phyloP scores from a whole-genome alignment of 441 rosid genomes.

The Aquilaria agallochum region DNA sequence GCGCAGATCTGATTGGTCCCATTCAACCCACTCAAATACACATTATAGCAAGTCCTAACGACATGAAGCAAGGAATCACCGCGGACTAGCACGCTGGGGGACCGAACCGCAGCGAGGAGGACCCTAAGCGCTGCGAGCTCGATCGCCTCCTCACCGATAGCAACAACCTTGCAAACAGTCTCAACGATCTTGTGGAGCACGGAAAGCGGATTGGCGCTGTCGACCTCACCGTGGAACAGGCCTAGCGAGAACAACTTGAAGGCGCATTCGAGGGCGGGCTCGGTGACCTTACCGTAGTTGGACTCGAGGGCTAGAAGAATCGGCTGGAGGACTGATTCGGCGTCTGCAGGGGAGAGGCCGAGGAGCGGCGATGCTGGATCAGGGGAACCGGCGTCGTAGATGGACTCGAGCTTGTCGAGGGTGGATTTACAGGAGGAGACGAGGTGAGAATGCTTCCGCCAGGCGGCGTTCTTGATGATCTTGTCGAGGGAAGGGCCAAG shows the following conservation, averaged over 20 bases:
- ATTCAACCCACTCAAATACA: slow-evolving; percentile 73
- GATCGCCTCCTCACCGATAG: slow-evolving; percentile 65
- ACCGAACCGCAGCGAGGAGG: slow-evolving; percentile 70
- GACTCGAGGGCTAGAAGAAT: slow-evolving; percentile 71
- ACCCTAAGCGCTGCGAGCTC: slow-evolving; percentile 79
- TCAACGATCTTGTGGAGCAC: slow-evolving; percentile 41
- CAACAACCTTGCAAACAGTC: slow-evolving; percentile 51
- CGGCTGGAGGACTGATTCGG: slow-evolving; percentile 57
- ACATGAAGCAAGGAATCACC: slow-evolving; percentile 76
- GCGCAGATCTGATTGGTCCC: slow-evolving; percentile 97
- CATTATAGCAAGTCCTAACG: slow-evolving; percentile 88
- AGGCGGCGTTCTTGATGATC: slow-evolving; percentile 91
- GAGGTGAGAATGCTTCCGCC: slow-evolving; percentile 88
- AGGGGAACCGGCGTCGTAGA: slow-evolving; percentile 35
- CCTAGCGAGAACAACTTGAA: slow-evolving; percentile 73
- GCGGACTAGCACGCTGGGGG: slow-evolving; percentile 65
- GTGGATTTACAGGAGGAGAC: slow-evolving; percentile 83
- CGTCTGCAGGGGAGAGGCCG: slow-evolving; percentile 60
- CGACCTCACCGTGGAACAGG: slow-evolving; percentile 59
- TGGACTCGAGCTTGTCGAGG: slow-evolving; percentile 70
- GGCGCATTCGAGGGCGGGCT: slow-evolving; percentile 83
- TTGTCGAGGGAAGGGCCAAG: slow-evolving; percentile 79
- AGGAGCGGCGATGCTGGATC: slow-evolving; percentile 45
- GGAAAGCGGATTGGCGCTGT: slow-evolving; percentile 17
- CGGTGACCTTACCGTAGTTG: slow-evolving; percentile 59